Evolutionary conservation across 2,329 filamentous ascomycete species (phyloP).

Genomic region (Sclerotinia minor): DNA sequence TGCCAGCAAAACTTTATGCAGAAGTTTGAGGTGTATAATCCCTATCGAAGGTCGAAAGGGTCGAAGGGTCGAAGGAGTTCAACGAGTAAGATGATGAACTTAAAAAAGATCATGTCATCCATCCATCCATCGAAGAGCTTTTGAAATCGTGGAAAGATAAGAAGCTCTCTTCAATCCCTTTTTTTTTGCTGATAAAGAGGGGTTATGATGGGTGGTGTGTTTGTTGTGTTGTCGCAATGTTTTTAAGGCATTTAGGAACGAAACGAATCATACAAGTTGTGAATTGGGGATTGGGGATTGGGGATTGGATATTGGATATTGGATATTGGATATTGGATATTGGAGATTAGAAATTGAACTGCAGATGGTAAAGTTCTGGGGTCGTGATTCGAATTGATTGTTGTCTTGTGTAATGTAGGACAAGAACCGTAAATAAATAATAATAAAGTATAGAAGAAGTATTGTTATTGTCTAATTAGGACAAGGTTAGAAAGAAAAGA

Average conservation of each 20-base stretch:
- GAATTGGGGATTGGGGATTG: neutral
- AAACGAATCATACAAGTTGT: neutral
- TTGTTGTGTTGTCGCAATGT: conserved; percentile 15
- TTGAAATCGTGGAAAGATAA: neutral
- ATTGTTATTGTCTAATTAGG: conserved; percentile 8
- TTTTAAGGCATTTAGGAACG: neutral
- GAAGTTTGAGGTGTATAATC: neutral
- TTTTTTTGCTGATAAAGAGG: neutral
- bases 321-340: no score
- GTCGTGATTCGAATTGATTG: neutral
- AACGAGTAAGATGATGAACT: neutral
- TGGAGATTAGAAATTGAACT: no score
- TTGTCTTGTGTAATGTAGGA: neutral
- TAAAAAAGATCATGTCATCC: conserved; percentile 1
- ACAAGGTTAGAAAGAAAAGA: neutral
- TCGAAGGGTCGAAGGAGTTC: neutral
- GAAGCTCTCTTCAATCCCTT: neutral
- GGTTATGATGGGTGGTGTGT: conserved; percentile 2
- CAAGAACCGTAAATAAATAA: neutral
- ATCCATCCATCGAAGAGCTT: neutral
- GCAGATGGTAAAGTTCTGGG: conserved; percentile 5
- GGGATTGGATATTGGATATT: no score
- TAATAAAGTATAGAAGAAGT: neutral
- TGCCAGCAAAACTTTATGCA: conserved; percentile 18
- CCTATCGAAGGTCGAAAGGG: neutral